A percentile compares a stretch with the other conserved stretches of the same genome.
Evolutionary conservation across 1,139 yeast species (phyloP).

Genomic region (Pichia sp.): DNA sequence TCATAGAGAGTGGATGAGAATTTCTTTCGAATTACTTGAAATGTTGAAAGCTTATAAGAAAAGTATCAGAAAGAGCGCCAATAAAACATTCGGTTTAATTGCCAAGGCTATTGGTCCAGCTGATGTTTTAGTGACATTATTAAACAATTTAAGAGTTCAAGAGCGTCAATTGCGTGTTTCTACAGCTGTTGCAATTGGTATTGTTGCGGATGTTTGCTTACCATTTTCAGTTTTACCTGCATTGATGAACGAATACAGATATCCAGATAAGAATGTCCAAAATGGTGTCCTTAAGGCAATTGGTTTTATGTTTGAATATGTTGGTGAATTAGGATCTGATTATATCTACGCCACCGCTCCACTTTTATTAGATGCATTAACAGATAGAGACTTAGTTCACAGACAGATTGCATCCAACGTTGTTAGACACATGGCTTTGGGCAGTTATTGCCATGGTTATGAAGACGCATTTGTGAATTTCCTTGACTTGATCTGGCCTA

Average conservation of each 20-base stretch:
- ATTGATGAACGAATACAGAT: constrained; percentile 90
- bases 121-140: constrained; percentile 81
- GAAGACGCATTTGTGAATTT: constrained; percentile 78
- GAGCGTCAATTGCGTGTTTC: constrained; percentile 97
- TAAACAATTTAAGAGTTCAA: constrained; percentile 85
- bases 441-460: constrained; percentile 71
- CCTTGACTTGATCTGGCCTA: constrained; percentile 76
- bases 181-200: constrained; percentile 97
- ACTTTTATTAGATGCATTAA: constrained; percentile 83
- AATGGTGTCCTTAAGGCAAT: constrained; percentile 93
- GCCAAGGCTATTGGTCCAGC: constrained; percentile 96
- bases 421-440: constrained; percentile 76
- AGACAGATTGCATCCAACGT: constrained; percentile 96
- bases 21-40: constrained; percentile 87
- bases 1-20: constrained; percentile 98
- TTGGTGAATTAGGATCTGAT: constrained; percentile 79
- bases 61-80: constrained; percentile 80
- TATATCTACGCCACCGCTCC: constrained; percentile 84
- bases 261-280: constrained; percentile 92
- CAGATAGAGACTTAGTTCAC: constrained; percentile 90
- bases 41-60: constrained; percentile 85
- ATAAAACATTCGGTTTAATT: constrained; percentile 86
- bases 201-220: constrained; percentile 90
- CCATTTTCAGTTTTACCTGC: constrained; percentile 98
- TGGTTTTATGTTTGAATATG: constrained; percentile 92